These are phyloP conservation scores for Scutellaria galericulata DNA, from an alignment of 257 asterid genomes.

Conservation along the genomic window DNA sequence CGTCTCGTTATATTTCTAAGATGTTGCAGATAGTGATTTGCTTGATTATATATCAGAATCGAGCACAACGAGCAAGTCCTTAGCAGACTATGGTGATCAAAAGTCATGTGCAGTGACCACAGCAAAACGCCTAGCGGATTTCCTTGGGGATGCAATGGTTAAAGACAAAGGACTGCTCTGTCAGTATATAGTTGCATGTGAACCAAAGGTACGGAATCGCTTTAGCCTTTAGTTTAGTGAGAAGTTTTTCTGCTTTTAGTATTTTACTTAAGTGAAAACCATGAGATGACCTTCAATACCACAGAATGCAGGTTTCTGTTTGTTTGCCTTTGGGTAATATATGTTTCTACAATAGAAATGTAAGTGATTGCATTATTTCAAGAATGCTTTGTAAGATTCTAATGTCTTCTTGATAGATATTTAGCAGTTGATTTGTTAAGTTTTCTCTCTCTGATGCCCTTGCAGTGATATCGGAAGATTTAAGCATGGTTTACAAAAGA, in stretches of 20 bases:
- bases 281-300: slow-evolving; percentile 24
- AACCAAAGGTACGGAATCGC: slow-evolving; percentile 75
- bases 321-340: slow-evolving; percentile 26
- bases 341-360: not conserved
- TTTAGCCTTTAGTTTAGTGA: slow-evolving; percentile 24
- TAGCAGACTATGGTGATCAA: slow-evolving; percentile 92
- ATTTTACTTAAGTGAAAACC: slow-evolving; percentile 17
- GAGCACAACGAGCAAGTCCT: slow-evolving; percentile 98
- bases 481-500: too few species aligned
- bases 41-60: slow-evolving; percentile 97
- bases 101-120: slow-evolving; percentile 98
- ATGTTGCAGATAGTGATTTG: slow-evolving; percentile 92
- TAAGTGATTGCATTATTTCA: slow-evolving; percentile 13
- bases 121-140: slow-evolving; percentile 95
- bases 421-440: not conserved
- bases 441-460: not conserved
- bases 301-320: slow-evolving; percentile 19
- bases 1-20: too few species aligned
- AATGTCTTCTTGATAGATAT: not conserved
- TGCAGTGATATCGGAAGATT: too few species aligned
- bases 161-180: slow-evolving; percentile 96
- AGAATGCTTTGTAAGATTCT: slow-evolving; percentile 14
- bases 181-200: slow-evolving; percentile 96
- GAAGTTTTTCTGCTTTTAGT: slow-evolving; percentile 19
- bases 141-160: slow-evolving; percentile 97